Evolutionary conservation across 352 stramenopile species (phyloP).

Genomic region (Phytophthora pseudosyringae): DNA sequence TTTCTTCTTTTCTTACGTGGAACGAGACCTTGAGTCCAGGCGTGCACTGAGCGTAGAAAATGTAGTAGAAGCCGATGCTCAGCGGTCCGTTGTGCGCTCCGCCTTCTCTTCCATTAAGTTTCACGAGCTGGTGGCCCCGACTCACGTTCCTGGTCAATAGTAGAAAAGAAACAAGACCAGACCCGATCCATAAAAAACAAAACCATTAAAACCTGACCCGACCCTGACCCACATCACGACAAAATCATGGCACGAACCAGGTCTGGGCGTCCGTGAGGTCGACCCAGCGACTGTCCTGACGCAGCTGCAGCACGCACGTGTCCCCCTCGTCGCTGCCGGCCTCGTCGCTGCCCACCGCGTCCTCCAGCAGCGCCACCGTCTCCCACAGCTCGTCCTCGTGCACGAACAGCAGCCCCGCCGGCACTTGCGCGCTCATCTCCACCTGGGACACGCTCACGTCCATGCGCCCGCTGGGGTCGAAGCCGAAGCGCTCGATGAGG

Average conservation of each 20-base stretch:
- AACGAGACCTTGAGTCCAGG: constrained; percentile 86
- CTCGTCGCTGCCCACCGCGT: constrained; percentile 25
- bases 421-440: constrained; percentile 24
- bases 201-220: background rate
- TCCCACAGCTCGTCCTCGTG: constrained; percentile 71
- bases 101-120: constrained; percentile 18
- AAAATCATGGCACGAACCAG: constrained; percentile 36
- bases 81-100: constrained; percentile 31
- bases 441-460: constrained; percentile 78
- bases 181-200: constrained; percentile 18
- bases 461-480: constrained; percentile 67
- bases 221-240: background rate
- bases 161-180: constrained; percentile 16
- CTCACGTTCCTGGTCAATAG: constrained; percentile 43
- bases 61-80: constrained; percentile 83
- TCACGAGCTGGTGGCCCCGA: constrained; percentile 37
- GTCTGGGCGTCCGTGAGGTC: constrained; percentile 63
- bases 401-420: constrained; percentile 66
- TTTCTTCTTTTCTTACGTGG: constrained; percentile 58
- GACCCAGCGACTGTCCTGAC: constrained; percentile 58
- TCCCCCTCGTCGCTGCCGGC: constrained; percentile 21
- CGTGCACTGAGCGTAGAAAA: constrained; percentile 88
- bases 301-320: constrained; percentile 57
- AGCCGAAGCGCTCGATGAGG: constrained; percentile 92
- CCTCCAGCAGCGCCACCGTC: constrained; percentile 55